These are phyloP conservation scores for Pseudonitzschia pungens DNA, from an alignment of 108 stramenopile genomes.

Conservation along the genomic window DNA sequence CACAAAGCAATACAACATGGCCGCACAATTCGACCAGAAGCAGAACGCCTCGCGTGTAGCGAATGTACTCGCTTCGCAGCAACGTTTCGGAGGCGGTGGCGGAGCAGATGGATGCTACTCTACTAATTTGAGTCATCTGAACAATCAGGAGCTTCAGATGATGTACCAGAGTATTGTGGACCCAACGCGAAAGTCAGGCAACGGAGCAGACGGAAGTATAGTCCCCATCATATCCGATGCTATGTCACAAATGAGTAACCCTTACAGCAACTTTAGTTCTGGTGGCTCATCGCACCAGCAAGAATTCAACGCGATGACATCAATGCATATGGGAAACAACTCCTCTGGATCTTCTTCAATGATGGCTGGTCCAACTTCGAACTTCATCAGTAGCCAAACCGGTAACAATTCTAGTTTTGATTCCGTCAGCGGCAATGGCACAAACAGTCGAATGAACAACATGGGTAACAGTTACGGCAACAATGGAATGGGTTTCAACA, in stretches of 20 bases:
- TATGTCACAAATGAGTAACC: slow-evolving; percentile 6
- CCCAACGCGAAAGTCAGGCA: neutral
- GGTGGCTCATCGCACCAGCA: slow-evolving; percentile 4
- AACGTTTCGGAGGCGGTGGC: slow-evolving; percentile 8
- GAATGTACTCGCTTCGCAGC: neutral
- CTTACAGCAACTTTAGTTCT: too few relatives aligned
- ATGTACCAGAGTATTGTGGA: neutral
- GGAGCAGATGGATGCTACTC: neutral
- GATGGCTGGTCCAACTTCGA: neutral
- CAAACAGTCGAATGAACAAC: neutral
- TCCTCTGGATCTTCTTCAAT: neutral
- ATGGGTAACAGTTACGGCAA: slow-evolving; percentile 3
- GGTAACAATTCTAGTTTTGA: neutral
- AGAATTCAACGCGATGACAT: slow-evolving; percentile 7
- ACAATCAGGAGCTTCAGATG: slow-evolving; percentile 1
- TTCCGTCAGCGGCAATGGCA: neutral
- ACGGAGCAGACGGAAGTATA: neutral
- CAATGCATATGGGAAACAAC: neutral
- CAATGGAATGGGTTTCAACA: neutral
- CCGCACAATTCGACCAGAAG: slow-evolving; percentile 1
- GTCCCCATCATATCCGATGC: slow-evolving; percentile 8
- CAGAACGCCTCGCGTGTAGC: neutral
- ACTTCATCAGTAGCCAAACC: slow-evolving; percentile 5
- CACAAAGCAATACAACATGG: neutral
- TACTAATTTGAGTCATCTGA: slow-evolving; percentile 2